Conservation (phyloP, 192 early-diverging fungal genomes). For the Linnemannia exigua region DNA sequence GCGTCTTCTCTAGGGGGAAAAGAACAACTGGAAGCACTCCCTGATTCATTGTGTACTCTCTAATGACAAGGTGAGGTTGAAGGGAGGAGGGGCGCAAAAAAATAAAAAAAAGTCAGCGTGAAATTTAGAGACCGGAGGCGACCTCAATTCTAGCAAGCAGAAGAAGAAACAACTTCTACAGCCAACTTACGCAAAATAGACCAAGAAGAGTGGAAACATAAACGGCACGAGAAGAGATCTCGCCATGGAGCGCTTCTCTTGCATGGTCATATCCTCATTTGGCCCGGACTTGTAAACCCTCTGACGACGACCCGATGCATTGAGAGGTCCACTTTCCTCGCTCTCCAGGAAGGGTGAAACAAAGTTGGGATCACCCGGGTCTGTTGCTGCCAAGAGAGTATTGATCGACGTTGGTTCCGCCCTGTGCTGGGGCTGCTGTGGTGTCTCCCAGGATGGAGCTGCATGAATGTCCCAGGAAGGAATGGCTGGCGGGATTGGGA, state of each 20-base stretch:
- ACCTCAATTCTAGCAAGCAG: background rate
- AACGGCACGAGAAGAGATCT: slow-evolving; percentile 47
- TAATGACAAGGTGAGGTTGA: background rate
- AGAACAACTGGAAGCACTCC: slow-evolving; percentile 56
- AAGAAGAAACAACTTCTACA: background rate
- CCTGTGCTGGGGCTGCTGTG: background rate
- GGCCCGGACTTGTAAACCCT: slow-evolving; percentile 29
- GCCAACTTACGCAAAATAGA: slow-evolving; percentile 53
- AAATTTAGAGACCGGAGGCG: background rate
- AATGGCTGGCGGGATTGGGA: background rate
- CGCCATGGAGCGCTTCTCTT: slow-evolving; percentile 49
- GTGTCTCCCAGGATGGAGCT: slow-evolving; percentile 6
- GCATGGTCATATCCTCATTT: slow-evolving; percentile 47
- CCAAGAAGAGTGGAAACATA: slow-evolving; percentile 59
- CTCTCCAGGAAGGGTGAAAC: slow-evolving; percentile 38
- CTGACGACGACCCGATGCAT: background rate
- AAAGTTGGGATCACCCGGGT: slow-evolving; percentile 44
- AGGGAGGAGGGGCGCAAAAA: background rate
- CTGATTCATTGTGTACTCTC: slow-evolving; percentile 61
- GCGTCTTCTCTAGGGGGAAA: slow-evolving; percentile 56
- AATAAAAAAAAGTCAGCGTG: background rate
- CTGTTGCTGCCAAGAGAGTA: slow-evolving; percentile 37
- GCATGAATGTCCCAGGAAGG: slow-evolving; percentile 6
- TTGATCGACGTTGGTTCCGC: slow-evolving; percentile 51
- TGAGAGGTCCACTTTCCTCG: slow-evolving; percentile 6